These are phyloP conservation scores for Pseudogymnoascus verrucosus DNA, from an alignment of 2,329 filamentous ascomycete species.

Conservation along the genomic window DNA sequence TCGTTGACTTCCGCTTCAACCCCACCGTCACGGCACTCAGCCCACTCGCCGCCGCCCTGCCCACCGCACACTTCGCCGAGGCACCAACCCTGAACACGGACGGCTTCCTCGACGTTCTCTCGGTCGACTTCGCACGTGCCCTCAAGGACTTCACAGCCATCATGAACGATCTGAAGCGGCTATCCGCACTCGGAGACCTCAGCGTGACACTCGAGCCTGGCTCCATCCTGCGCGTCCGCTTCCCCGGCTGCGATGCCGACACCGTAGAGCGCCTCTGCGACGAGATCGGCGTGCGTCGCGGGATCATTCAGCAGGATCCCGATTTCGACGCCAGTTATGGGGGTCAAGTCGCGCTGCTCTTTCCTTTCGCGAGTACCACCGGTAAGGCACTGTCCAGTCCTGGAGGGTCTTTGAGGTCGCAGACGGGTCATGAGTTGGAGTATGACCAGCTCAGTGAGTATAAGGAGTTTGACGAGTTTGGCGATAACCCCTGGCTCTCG, in stretches of 20 bases:
- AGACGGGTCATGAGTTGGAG: conserved; percentile 28
- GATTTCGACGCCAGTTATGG: conserved; percentile 63
- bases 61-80: conserved; percentile 35
- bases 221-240: conserved; percentile 65
- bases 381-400: conserved; percentile 28
- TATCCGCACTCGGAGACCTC: conserved; percentile 73
- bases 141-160: conserved; percentile 75
- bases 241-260: conserved; percentile 80
- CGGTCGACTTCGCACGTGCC: conserved; percentile 78
- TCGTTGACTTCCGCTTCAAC: conserved; percentile 79
- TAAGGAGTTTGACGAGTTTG: conserved; percentile 20
- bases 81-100: conserved; percentile 66
- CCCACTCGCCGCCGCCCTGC: conserved; percentile 52
- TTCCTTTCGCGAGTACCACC: conserved; percentile 71
- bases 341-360: conserved; percentile 67
- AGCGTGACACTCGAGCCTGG: conserved; percentile 63
- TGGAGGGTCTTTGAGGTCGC: conserved; percentile 35
- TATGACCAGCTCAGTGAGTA: conserved; percentile 16
- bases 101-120: conserved; percentile 76
- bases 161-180: conserved; percentile 70
- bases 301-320: conserved; percentile 67
- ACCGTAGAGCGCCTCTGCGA: conserved; percentile 78
- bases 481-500: conserved; percentile 22
- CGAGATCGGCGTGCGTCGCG: conserved; percentile 76
- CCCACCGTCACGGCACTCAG: conserved; percentile 86